These are phyloP conservation scores for Scheffersomyces segobiensis DNA, from an alignment of 1,139 yeast genomes.

Conservation along the genomic window DNA sequence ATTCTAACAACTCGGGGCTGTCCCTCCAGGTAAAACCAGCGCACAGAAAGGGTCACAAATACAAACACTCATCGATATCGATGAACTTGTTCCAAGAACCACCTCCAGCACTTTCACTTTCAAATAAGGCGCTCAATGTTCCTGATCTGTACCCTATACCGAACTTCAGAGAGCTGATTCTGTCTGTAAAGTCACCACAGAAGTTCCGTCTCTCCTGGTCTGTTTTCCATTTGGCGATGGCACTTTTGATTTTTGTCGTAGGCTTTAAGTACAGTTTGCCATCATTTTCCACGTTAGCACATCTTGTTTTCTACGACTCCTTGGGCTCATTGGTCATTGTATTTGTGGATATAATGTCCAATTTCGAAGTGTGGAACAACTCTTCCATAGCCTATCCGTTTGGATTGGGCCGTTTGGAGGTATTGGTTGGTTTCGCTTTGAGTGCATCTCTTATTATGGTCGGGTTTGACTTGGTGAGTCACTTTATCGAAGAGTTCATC, in stretches of 20 bases:
- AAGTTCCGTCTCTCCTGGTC: conserved; percentile 65
- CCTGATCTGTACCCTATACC: conserved; percentile 87
- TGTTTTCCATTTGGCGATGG: conserved; percentile 55
- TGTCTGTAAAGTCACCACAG: conserved; percentile 56
- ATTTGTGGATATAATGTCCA: conserved; percentile 75
- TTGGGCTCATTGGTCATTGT: conserved; percentile 73
- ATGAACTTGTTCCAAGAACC: conserved; percentile 97
- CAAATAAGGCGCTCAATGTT: conserved; percentile 62
- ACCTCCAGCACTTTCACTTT: conserved; percentile 43
- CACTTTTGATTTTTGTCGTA: conserved; percentile 57
- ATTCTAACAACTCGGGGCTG: conserved; percentile 25
- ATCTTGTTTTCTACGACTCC: conserved; percentile 83
- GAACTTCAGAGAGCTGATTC: conserved; percentile 58
- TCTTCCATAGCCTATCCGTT: conserved; percentile 87
- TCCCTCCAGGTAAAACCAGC: conserved; percentile 51
- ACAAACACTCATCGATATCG: conserved; percentile 95
- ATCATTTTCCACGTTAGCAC: conserved; percentile 79
- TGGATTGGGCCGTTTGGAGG: conserved; percentile 87
- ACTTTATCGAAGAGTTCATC: conserved; percentile 74
- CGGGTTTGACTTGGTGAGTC: conserved; percentile 86
- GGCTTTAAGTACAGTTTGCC: conserved; percentile 60
- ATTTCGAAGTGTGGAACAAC: conserved; percentile 88
- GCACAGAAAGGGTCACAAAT: conserved; percentile 91
- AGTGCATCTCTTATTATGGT: conserved; percentile 85
- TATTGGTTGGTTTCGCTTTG: conserved; percentile 82